Percentiles rank a stretch among this genome's conserved stretches.
Conservation (phyloP, 257 asterid genomes). For the Primulina eburnea region DNA sequence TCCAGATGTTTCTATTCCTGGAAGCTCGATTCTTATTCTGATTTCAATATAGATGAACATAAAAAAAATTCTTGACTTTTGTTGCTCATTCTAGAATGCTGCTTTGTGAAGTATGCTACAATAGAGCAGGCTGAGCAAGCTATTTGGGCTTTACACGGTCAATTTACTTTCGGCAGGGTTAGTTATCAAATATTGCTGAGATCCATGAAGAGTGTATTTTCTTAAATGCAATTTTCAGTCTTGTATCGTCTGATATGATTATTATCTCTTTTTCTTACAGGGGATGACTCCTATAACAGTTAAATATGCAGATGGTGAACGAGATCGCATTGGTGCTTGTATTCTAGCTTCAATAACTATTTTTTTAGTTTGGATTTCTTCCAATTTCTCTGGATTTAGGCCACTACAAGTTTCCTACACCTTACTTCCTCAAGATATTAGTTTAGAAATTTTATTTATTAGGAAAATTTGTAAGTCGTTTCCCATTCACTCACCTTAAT, state of each 20-base stretch:
- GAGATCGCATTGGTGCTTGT: conserved; percentile 66
- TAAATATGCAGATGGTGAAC: conserved; percentile 75
- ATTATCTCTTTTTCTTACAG: conserved; percentile 34
- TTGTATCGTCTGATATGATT: conserved; percentile 19
- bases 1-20: conserved; percentile 2
- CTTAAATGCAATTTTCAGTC: conserved; percentile 1
- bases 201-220: conserved; percentile 8
- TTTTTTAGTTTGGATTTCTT: conserved; percentile 14
- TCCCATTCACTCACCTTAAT: background rate
- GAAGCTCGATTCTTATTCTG: conserved; percentile 15
- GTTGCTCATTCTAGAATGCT: conserved; percentile 49
- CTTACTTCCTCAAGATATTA: conserved; percentile 10
- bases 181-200: conserved; percentile 32
- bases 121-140: conserved; percentile 78
- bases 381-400: conserved; percentile 8
- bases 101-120: conserved; percentile 83
- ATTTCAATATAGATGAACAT: background rate
- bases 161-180: conserved; percentile 76
- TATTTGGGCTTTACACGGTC: conserved; percentile 53
- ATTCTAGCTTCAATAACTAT: conserved; percentile 19
- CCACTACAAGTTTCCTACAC: conserved; percentile 4
- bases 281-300: conserved; percentile 56
- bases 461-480: background rate
- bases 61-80: conserved; percentile 13
- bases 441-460: background rate